Percentiles rank a stretch among this genome's conserved stretches.
Evolutionary conservation across 2,329 filamentous ascomycete genomes (phyloP).

Genomic region (Hymenoscyphus albidus): DNA sequence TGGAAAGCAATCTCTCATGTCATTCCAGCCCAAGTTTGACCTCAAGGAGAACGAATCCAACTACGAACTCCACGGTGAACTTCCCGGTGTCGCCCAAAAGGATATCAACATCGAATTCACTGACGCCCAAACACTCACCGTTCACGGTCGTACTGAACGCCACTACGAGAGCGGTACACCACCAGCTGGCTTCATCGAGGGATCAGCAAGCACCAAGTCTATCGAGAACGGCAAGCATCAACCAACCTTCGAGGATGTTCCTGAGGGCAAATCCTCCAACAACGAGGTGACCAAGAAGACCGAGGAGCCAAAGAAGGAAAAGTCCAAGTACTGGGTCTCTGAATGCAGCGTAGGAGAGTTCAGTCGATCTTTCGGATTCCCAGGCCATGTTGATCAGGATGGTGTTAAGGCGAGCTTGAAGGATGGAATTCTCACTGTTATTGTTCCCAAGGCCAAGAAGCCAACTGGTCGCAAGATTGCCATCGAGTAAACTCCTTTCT

Average conservation of each 20-base stretch:
- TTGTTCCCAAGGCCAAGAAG: slow-evolving; percentile 64
- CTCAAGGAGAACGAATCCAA: slow-evolving; percentile 63
- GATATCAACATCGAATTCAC: slow-evolving; percentile 75
- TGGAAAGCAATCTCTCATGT: slow-evolving; percentile 24
- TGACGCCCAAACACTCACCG: slow-evolving; percentile 67
- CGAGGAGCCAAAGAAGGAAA: slow-evolving; percentile 46
- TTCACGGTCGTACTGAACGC: slow-evolving; percentile 67
- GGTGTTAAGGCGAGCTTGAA: slow-evolving; percentile 58
- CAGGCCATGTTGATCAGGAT: slow-evolving; percentile 58
- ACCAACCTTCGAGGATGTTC: background rate
- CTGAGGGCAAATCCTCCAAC: background rate
- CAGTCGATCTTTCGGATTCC: slow-evolving; percentile 65
- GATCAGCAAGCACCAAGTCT: slow-evolving; percentile 35
- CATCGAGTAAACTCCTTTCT: slow-evolving; percentile 34
- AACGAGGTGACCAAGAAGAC: slow-evolving; percentile 39
- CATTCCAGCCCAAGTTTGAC: slow-evolving; percentile 76
- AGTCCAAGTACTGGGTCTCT: slow-evolving; percentile 63
- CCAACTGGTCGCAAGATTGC: slow-evolving; percentile 52
- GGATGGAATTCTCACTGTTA: slow-evolving; percentile 61
- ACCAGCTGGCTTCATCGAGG: slow-evolving; percentile 48
- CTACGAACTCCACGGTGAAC: slow-evolving; percentile 78
- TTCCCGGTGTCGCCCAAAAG: slow-evolving; percentile 71
- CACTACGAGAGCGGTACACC: slow-evolving; percentile 47
- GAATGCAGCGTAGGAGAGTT: slow-evolving; percentile 67
- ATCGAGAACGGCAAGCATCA: slow-evolving; percentile 31